Evolutionary conservation across 805 yeast genomes (phyloP).

Genomic region (Candida boleticola): DNA sequence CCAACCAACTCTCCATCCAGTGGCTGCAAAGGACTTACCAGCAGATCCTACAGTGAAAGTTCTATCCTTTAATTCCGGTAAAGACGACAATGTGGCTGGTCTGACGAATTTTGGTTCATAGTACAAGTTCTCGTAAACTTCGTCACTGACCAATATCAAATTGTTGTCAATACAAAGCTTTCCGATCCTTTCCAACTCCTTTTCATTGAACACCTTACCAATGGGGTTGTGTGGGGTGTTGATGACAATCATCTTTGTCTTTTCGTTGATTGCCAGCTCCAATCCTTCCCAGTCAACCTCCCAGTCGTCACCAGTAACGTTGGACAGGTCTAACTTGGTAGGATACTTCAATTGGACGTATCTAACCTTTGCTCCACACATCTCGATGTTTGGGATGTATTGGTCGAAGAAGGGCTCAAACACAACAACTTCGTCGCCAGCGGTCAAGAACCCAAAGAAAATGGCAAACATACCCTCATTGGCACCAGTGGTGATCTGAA

Average conservation of each 20-base stretch:
- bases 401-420: constrained; percentile 98
- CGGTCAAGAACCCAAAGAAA: constrained; percentile 77
- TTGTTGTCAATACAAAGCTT: constrained; percentile 82
- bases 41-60: constrained; percentile 95
- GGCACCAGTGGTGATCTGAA: constrained; percentile 92
- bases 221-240: constrained; percentile 97
- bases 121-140: constrained; percentile 90
- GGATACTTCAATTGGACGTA: constrained; percentile 90
- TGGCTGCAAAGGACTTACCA: constrained; percentile 97
- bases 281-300: constrained; percentile 75
- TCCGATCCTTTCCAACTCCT: constrained; percentile 64
- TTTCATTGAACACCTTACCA: constrained; percentile 81
- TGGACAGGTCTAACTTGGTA: constrained; percentile 55
- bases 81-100: constrained; percentile 66
- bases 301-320: constrained; percentile 86
- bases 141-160: constrained; percentile 82
- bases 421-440: constrained; percentile 94
- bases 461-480: constrained; percentile 90
- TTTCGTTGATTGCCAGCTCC: constrained; percentile 64
- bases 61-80: constrained; percentile 72
- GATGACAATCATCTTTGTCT: constrained; percentile 82
- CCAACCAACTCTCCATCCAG: constrained; percentile 99
- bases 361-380: constrained; percentile 89
- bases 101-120: constrained; percentile 70
- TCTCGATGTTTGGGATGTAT: constrained; percentile 88